Evolutionary conservation across 495 filamentous ascomycete genomes (phyloP).

Genomic region (Platismatia glauca): DNA sequence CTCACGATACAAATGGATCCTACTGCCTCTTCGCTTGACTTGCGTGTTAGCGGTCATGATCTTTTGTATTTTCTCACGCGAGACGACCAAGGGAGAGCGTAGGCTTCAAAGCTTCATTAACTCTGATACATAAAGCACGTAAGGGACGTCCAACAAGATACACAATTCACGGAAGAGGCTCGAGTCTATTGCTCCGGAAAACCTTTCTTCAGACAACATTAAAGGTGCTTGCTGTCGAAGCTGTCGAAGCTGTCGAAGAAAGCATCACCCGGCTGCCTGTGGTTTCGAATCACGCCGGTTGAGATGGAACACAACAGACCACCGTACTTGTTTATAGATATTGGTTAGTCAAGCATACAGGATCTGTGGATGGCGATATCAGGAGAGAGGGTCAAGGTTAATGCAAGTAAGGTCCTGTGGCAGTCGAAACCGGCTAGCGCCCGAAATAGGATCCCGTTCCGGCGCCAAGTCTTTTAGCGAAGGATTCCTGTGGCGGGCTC

Average conservation of each 20-base stretch:
- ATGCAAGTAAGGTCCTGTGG: too few species aligned
- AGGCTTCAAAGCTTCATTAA: not conserved
- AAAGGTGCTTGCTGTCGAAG: not conserved
- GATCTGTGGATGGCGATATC: not conserved
- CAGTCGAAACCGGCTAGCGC: not conserved
- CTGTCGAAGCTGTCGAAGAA: not conserved
- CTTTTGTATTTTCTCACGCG: not conserved
- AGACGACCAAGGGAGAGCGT: not conserved
- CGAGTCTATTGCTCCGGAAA: not conserved
- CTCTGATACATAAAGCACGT: not conserved
- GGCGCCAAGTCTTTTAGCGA: not conserved
- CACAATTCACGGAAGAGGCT: not conserved
- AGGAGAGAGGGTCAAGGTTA: not conserved
- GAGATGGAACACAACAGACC: not conserved
- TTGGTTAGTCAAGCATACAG: not conserved
- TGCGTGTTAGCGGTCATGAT: not conserved
- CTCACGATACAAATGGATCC: not conserved
- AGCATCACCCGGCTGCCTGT: not conserved
- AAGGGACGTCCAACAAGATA: not conserved
- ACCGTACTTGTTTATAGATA: not conserved
- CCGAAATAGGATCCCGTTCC: not conserved
- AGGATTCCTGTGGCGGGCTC: not conserved
- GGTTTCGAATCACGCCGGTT: too few species aligned
- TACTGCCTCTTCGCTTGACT: not conserved
- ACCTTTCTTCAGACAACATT: too few species aligned